Percentiles rank a stretch among this genome's conserved stretches.
Conservation (phyloP, 2,329 filamentous ascomycete genomes). For the Pestalotiopsis sp. region DNA sequence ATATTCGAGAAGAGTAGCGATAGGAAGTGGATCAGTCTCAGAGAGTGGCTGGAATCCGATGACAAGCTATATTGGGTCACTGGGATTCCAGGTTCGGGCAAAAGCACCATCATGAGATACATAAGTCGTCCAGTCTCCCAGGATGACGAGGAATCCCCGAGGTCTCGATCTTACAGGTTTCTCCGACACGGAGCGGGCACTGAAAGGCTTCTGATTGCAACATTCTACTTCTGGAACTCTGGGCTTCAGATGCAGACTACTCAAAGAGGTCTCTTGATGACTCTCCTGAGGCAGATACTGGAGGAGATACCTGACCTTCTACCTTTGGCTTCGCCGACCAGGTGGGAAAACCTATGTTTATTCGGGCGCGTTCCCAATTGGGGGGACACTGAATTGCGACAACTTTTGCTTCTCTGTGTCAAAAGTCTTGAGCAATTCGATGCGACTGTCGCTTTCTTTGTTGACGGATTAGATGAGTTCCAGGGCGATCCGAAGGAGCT, state of each 20-base stretch:
- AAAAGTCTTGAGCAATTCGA: not conserved
- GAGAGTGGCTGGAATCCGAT: not conserved
- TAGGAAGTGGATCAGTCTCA: not conserved
- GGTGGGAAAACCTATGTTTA: not conserved
- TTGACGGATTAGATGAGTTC: not conserved
- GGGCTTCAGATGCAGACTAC: not conserved
- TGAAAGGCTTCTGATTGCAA: not conserved
- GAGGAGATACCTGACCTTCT: not conserved
- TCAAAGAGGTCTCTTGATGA: not conserved
- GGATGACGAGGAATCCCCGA: not conserved
- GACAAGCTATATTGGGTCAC: not conserved
- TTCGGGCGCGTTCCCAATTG: not conserved
- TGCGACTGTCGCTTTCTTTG: not conserved
- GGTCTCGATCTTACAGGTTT: not conserved
- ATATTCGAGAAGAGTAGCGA: not conserved
- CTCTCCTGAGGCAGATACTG: not conserved
- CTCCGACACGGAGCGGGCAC: not conserved
- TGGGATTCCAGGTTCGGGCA: not conserved
- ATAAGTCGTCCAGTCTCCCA: not conserved
- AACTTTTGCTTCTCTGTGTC: not conserved
- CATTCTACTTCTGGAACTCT: not conserved
- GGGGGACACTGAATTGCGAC: not conserved
- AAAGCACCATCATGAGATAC: not conserved
- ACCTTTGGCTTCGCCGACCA: not conserved
- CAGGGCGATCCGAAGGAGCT: not conserved